phyloP scores from a whole-genome alignment of 495 filamentous ascomycete genomes.

The Parmelia sp. region DNA sequence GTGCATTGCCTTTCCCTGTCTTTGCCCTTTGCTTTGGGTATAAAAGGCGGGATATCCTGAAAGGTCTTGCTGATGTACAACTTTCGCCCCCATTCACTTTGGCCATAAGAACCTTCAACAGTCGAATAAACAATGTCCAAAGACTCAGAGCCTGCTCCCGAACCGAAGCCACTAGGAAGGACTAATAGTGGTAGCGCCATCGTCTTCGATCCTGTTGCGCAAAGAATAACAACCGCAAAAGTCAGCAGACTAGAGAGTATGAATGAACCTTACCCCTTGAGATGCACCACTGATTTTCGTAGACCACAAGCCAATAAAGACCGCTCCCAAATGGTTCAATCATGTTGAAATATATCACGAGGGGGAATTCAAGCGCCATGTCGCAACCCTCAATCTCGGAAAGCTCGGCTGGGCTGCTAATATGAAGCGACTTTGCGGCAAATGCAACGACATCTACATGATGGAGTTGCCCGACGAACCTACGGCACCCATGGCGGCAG shows the following conservation, averaged over 20 bases:
- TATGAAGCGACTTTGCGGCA: slow-evolving; percentile 15
- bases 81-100: neutral
- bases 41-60: neutral
- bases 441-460: slow-evolving; percentile 19
- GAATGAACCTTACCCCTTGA: neutral
- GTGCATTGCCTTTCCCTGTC: neutral
- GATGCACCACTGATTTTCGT: neutral
- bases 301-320: slow-evolving; percentile 7
- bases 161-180: slow-evolving; percentile 9
- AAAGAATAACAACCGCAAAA: slow-evolving; percentile 12
- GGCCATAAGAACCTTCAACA: neutral
- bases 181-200: slow-evolving; percentile 22
- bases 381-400: slow-evolving; percentile 18
- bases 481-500: neutral
- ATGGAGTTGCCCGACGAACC: slow-evolving; percentile 2
- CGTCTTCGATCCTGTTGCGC: slow-evolving; percentile 18
- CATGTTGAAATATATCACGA: slow-evolving; percentile 19
- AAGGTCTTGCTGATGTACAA: neutral
- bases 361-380: slow-evolving; percentile 11
- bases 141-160: neutral
- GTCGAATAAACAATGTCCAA: neutral
- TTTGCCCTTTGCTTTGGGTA: neutral
- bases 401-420: slow-evolving; percentile 19
- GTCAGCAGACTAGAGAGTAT: slow-evolving; percentile 13
- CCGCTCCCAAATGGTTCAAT: slow-evolving; percentile 19